These are phyloP conservation scores for Fusarium torreyae DNA, from an alignment of 2,329 filamentous ascomycete species.

Conservation along the genomic window DNA sequence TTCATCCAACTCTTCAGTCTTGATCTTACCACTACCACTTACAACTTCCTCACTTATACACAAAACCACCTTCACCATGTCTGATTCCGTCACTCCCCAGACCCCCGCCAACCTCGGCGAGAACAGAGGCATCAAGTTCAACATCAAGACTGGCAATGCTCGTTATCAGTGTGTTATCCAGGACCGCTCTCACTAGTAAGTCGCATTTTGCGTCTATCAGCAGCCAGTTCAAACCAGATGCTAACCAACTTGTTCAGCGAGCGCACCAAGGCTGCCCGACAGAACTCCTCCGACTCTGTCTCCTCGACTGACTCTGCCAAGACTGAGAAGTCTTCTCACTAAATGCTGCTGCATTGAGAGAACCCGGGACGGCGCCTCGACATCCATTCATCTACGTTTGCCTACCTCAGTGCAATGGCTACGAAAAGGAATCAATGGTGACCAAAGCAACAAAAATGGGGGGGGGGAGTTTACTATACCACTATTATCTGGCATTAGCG, in stretches of 20 bases:
- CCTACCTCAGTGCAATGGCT: not conserved
- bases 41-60: conserved; percentile 14
- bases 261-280: conserved; percentile 57
- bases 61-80: conserved; percentile 41
- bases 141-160: conserved; percentile 61
- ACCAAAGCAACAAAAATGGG: conserved; percentile 12
- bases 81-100: conserved; percentile 37
- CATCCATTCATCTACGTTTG: conserved; percentile 6
- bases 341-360: conserved; percentile 7
- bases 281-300: conserved; percentile 56
- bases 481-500: conserved; percentile 47
- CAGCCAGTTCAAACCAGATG: not conserved
- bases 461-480: conserved; percentile 39
- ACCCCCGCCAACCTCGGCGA: conserved; percentile 53
- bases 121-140: conserved; percentile 61
- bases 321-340: conserved; percentile 46
- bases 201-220: conserved; percentile 3
- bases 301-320: conserved; percentile 51
- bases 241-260: conserved; percentile 53
- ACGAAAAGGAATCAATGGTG: conserved; percentile 9
- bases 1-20: not conserved
- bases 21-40: conserved; percentile 7
- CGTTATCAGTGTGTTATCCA: conserved; percentile 60
- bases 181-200: conserved; percentile 63
- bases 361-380: conserved; percentile 14